Percentiles rank a stretch among this genome's conserved stretches.
phyloP scores from a whole-genome alignment of 495 filamentous ascomycete genomes.

The Neurospora sublineolata region DNA sequence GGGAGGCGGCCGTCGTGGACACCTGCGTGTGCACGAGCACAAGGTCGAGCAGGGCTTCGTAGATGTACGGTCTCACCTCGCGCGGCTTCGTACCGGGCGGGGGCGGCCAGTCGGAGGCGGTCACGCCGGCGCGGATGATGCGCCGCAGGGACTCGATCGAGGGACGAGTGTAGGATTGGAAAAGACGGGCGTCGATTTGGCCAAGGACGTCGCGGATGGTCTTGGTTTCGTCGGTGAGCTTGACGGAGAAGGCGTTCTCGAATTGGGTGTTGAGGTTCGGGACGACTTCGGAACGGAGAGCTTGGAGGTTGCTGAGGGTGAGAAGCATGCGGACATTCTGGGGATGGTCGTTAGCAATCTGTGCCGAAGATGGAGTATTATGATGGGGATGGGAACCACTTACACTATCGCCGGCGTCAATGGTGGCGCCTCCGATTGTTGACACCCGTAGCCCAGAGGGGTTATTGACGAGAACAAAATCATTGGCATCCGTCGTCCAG shows the following conservation, averaged over 20 bases:
- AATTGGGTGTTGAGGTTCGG: slow-evolving; percentile 77
- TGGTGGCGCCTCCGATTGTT: slow-evolving; percentile 36
- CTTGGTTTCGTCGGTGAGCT: slow-evolving; percentile 81
- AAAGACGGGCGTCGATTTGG: slow-evolving; percentile 81
- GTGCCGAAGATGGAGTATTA: not conserved
- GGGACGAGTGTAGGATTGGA: slow-evolving; percentile 78
- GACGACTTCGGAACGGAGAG: slow-evolving; percentile 63
- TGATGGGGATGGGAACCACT: slow-evolving; percentile 18
- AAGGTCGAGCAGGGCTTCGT: slow-evolving; percentile 66
- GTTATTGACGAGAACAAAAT: slow-evolving; percentile 18
- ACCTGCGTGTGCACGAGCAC: slow-evolving; percentile 90
- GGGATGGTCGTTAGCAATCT: slow-evolving; percentile 10
- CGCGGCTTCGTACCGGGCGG: slow-evolving; percentile 46
- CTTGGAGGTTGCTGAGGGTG: slow-evolving; percentile 80
- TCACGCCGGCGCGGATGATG: slow-evolving; percentile 61
- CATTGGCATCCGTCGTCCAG: slow-evolving; percentile 40
- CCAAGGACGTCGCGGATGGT: slow-evolving; percentile 78
- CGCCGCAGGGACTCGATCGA: slow-evolving; percentile 47
- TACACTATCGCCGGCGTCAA: slow-evolving; percentile 62
- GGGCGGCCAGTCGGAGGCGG: slow-evolving; percentile 59
- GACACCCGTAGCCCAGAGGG: slow-evolving; percentile 15
- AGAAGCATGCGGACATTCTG: slow-evolving; percentile 87
- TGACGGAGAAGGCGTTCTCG: slow-evolving; percentile 79
- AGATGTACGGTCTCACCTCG: slow-evolving; percentile 77
- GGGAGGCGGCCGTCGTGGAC: slow-evolving; percentile 59